Evolutionary conservation across 768 basidiomycete genomes (phyloP).

Genomic region (Hebeloma cylindrosporum): DNA sequence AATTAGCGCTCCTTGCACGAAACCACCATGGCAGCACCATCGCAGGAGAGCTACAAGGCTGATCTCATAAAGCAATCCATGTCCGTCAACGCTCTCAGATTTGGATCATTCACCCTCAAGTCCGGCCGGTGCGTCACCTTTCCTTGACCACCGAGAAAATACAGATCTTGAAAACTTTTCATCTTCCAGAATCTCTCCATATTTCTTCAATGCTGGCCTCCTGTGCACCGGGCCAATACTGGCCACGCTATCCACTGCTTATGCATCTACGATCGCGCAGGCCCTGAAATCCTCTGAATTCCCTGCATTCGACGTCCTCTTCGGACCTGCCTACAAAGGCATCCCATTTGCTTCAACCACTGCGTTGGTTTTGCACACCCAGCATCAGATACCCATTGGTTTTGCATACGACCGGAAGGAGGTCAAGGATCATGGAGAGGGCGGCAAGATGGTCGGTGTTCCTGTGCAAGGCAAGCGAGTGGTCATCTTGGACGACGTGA

Average conservation of each 20-base stretch:
- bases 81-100: conserved; percentile 75
- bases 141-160: background rate
- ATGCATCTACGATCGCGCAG: conserved; percentile 73
- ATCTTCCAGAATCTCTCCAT: conserved; percentile 73
- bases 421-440: conserved; percentile 94
- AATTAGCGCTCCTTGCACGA: no score
- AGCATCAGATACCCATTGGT: conserved; percentile 62
- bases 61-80: conserved; percentile 71
- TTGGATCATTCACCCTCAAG: conserved; percentile 92
- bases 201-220: conserved; percentile 95
- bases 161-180: conserved; percentile 9
- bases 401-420: conserved; percentile 96
- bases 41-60: conserved; percentile 44
- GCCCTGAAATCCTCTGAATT: conserved; percentile 38
- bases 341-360: conserved; percentile 91
- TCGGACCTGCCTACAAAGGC: conserved; percentile 97
- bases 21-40: conserved; percentile 10
- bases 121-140: conserved; percentile 75
- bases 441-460: conserved; percentile 87
- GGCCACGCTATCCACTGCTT: conserved; percentile 72
- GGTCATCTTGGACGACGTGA: conserved; percentile 93
- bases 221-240: conserved; percentile 84
- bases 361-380: conserved; percentile 68
- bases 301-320: conserved; percentile 75
- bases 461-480: conserved; percentile 79